phyloP scores from a whole-genome alignment of 129 eudicot species.

The Cynara cardunculus region DNA sequence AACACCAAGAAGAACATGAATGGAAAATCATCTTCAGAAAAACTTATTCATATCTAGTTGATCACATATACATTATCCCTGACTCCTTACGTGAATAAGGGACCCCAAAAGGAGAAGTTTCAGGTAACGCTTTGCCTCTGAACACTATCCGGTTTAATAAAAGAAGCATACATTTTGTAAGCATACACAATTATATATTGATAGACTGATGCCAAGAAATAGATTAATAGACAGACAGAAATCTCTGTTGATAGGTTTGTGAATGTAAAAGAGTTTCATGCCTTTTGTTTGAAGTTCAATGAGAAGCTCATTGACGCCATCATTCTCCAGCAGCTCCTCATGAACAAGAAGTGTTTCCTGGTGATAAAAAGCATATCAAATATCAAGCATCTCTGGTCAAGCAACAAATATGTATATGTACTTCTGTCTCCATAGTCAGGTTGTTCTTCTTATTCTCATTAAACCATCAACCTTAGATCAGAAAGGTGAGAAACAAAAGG shows the following conservation, averaged over 20 bases:
- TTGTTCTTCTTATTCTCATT: not conserved
- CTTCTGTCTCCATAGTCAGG: not conserved
- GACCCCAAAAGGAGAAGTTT: not conserved
- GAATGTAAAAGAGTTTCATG: conserved; percentile 4
- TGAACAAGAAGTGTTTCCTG: conserved; percentile 98
- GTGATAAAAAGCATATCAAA: conserved; percentile 12
- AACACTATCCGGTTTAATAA: not conserved
- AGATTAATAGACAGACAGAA: not conserved
- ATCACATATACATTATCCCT: not conserved
- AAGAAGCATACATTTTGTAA: not conserved
- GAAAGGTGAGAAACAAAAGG: not conserved
- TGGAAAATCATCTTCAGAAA: not conserved
- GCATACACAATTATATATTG: not conserved
- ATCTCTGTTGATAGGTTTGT: not conserved
- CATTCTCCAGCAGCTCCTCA: conserved; percentile 65
- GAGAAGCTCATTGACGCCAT: conserved; percentile 68
- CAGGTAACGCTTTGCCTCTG: not conserved
- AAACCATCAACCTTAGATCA: not conserved
- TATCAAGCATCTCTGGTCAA: not conserved
- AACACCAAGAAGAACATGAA: not conserved
- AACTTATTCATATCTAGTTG: not conserved
- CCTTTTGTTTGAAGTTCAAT: conserved; percentile 90
- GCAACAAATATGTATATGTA: not conserved
- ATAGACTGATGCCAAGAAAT: not conserved
- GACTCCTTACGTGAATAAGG: not conserved